Percentiles rank a stretch among this genome's conserved stretches.
Conservation (phyloP, 805 yeast genomes). For the Nakazawaea ishiwadae region DNA sequence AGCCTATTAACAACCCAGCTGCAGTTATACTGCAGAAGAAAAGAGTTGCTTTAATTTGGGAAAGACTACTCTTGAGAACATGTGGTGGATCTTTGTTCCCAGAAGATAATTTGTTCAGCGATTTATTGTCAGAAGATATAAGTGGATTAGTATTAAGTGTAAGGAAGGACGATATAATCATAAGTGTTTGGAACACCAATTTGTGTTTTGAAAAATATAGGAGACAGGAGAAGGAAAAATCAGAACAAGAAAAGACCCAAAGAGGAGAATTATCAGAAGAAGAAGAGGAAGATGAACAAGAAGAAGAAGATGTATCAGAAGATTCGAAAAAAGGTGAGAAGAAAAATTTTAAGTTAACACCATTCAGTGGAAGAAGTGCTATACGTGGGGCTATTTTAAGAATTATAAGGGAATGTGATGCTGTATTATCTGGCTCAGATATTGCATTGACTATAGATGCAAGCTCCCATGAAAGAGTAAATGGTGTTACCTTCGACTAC, state of each 20-base stretch:
- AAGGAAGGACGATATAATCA: conserved; percentile 53
- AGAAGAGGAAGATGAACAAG: conserved; percentile 17
- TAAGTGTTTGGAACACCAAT: conserved; percentile 60
- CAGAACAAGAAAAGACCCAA: conserved; percentile 11
- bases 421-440: conserved; percentile 33
- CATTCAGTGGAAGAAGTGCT: conserved; percentile 39
- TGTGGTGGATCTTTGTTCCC: conserved; percentile 47
- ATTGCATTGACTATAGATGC: conserved; percentile 27
- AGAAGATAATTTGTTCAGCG: conserved; percentile 31
- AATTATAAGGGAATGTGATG: conserved; percentile 43
- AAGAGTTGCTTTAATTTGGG: conserved; percentile 44
- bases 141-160: conserved; percentile 58
- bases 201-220: conserved; percentile 27
- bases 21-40: conserved; percentile 13
- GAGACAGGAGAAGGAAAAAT: conserved; percentile 6
- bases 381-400: conserved; percentile 42
- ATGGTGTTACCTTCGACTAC: conserved; percentile 42
- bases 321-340: conserved; percentile 8
- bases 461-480: conserved; percentile 35
- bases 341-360: conserved; percentile 28
- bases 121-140: conserved; percentile 42
- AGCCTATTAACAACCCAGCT: too few relatives aligned
- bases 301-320: conserved; percentile 17
- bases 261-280: conserved; percentile 14
- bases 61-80: conserved; percentile 46